Evolutionary conservation across 2,329 filamentous ascomycete genomes (phyloP), one percentile per base, ranked within the genome.

Genomic region (Alternaria viburni): DNA sequence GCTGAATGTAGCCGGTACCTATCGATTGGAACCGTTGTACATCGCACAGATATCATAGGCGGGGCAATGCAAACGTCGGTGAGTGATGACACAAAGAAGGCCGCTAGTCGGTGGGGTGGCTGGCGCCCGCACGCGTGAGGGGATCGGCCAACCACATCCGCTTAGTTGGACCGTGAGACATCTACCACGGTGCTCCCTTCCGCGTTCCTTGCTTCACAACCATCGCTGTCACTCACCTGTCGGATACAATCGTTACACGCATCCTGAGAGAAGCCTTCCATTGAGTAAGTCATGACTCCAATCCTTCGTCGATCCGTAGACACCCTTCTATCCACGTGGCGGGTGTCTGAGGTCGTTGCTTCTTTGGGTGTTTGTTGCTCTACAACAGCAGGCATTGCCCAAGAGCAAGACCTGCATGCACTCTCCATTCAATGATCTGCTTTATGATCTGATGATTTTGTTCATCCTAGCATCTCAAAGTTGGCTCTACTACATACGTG

Each of bases 71-170:
- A 57, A 57, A 57, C 43, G 26, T 51, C 56, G 52, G 63, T 60
- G 52, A 64, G 54, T 51, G 63, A 60, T 60, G 60, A 66, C 60
- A 60, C 61, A 46, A 46, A 25, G 13, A 46, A 11, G 47, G 63
- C 13, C 57, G 60, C 56, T 57, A 66, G 46, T 13, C 13, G 54
- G 57, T 44, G 54, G 54, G 57, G 66, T 41, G 43, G 56, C 55
- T 54, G 61, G 54, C 3, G 36, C 36, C 36, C 36, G 36, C 36
- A 2, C 36, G 36, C 30, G 57, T 59, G 46, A 54, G 61, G 59
- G 54, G 64, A 30, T 50, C 50, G 46, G 47, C 65, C 66, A 69
- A 67, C 69, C 64, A 60, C 45, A 64, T 62, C 51, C 58, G 57
- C 59, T 61, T 61, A 56, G 61, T 44, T 61, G 47, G 30, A 50